Percentiles rank a stretch among this genome's conserved stretches.
phyloP scores from a whole-genome alignment of 73 alveolate species.

The Loxodes magnus region DNA sequence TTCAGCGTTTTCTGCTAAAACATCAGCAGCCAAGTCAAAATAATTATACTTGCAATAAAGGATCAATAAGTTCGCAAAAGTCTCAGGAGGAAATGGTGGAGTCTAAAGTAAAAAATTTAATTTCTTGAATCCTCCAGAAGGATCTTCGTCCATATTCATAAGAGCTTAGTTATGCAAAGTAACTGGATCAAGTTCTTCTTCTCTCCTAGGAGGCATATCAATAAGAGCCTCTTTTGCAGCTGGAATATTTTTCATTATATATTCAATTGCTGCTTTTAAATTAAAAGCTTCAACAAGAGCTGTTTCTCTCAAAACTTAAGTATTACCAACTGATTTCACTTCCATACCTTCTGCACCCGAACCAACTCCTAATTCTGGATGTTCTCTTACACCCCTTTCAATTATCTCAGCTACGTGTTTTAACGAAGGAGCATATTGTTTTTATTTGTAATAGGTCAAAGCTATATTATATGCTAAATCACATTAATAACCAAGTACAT shows the following conservation, averaged over 20 bases:
- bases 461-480: conserved; percentile 97
- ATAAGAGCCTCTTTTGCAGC: conserved; percentile 98
- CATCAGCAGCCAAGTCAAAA: conserved; percentile 93
- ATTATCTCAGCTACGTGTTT: conserved; percentile 96
- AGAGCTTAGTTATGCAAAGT: conserved; percentile 97
- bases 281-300: conserved; percentile 98
- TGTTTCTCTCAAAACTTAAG: conserved; percentile 91
- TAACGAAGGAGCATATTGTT: conserved; percentile 82
- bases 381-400: conserved; percentile 97
- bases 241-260: conserved; percentile 83
- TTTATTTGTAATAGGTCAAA: conserved; percentile 92
- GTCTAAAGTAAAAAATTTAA: conserved; percentile 18
- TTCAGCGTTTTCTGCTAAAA: conserved; percentile 26
- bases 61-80: conserved; percentile 90
- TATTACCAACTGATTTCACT: conserved; percentile 94
- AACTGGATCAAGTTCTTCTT: conserved; percentile 98
- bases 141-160: conserved; percentile 95
- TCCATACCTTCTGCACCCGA: conserved; percentile 89
- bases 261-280: conserved; percentile 90
- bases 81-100: conserved; percentile 98
- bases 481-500: conserved; percentile 75
- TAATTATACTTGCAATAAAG: conserved; percentile 95
- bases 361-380: conserved; percentile 97
- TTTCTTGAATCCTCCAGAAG: conserved; percentile 92
- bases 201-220: conserved; percentile 99